Base-by-base conservation (phyloP, 225 moss, liverwort and hornwort genomes). In the Marchantia polymorpha region DNA sequence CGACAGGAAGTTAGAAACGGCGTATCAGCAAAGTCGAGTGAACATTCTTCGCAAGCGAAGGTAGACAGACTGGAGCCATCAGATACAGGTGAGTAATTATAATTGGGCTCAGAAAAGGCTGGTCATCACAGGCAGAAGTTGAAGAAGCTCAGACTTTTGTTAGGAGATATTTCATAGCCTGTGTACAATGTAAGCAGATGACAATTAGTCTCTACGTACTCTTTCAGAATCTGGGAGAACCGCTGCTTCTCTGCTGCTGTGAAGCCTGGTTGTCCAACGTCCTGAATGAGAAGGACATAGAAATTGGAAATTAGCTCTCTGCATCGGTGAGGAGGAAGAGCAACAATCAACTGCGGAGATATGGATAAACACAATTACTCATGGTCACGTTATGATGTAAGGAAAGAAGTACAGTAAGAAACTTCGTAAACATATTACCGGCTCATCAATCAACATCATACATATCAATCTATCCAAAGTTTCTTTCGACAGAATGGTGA, bases 231-330 rank as follows among this genome's bases (percentile, higher is more conserved):
- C 75, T 86, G 85, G 69, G 88, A 70, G 78, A 92, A 91, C 58
- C 92, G 92, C 81, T 83, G 83, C 77, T 81, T 91, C 82, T 94
- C 94, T 79, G 87, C 90, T 80, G 52, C 55, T 47, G 94, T 94
- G 59, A 94, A 94, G 58, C 94, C 94, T 29, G 92, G 94, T 81
- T 92, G 94, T 83, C 94, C 94, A 56, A 89, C 69, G 83, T 94
- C 94, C 94, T 92, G 90, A 70, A n/a, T n/a, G 61, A 64, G 14
- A 22, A 22, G 16, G 58, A 20, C 58, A 61, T 17, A n/a, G 39
- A 52, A 29, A 76, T 10, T 76, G 46, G 11, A 12, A 46, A 5
- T 39, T 39, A 39, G 39, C 5, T 39, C 39, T 39, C 39, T 39
- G 39, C 39, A 5, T 39, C 39, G 39, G 39, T 39, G 39, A 39